Base-by-base conservation (phyloP, 169 alveolate species). In the Hepatocystis sp. region DNA sequence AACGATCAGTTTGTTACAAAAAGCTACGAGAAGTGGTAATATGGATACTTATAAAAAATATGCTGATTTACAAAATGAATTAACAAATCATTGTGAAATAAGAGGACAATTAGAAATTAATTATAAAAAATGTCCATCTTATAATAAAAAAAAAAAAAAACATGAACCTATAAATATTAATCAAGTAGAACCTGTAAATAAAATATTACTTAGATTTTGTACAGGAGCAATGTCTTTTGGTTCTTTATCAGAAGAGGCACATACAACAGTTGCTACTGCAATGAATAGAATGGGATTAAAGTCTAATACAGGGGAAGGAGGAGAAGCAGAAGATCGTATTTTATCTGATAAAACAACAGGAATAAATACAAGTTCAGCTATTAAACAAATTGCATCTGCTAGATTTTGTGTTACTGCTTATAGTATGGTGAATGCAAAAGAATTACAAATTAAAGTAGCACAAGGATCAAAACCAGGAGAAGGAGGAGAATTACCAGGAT, bases 391-490 rank as follows among this genome's bases (percentile, higher is more conserved):
- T 21, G 96, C 96, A 0, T 53, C 91, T 3, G 96, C 95, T 7
- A 81, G 96, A n/a, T 93, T 93, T 61, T 94, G 96, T 10, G 94
- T 93, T 8, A 91, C 94, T 17, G 89, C 93, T 49, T 86, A 86
- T 53, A 91, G 92, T 28, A 25, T 93, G 58, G 95, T 86, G 23
- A 89, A 93, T 60, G 94, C 95, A 2, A 94, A 93, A 34, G 94
- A 93, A 39, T 51, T 91, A 5, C 93, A 91, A 88, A 91, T 91
- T 53, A 93, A 91, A 67, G 88, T 93, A 36, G 95, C 94, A 2
- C 95, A 93, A 84, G 96, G 96, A 51, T 93, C 96, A 4, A 93
- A 93, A 71, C 96, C 96, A 11, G 96, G 96, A 27, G 96, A 93
- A 40, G 96, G 96, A 52, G 96, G 96, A 21, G 95, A 93, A 84